Base-by-base conservation (phyloP, 2,329 filamentous ascomycete species). In the Ophiosphaerella narmari region DNA sequence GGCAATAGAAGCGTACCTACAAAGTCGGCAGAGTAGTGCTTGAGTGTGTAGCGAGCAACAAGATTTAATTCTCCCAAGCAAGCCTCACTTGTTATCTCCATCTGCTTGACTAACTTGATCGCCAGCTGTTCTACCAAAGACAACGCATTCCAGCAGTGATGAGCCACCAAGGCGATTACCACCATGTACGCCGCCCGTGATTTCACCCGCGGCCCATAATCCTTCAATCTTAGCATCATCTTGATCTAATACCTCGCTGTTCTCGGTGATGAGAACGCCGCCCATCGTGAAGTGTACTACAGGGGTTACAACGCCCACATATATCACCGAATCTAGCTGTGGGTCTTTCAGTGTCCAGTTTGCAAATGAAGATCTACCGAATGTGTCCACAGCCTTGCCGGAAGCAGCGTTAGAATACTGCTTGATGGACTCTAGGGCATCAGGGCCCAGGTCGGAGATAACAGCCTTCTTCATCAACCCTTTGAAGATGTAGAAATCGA, bases 211-310 rank as follows among this genome's bases (percentile, higher is more conserved):
- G 0, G 80, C 84, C 80, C 83, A 87, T 0, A 87, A 58, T 0
- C 85, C 84, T 3, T 74, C 62, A 31, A 87, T 81, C 0, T 77
- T 77, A 29, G 65, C 65, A 11, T 75, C 65, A 2, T 71, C 63
- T 7, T 64, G 63, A 5, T 74, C 68, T 11, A 87, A 60, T 0
- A 87, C 78, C 54, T 81, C 78, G 1, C 78, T 77, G 38, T 77
- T 72, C 6, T 79, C 72, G 57, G 84, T 81, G 55, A 87, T 83
- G 2, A 80, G 74, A 0, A 80, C 84, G 0, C 85, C 85, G 4
- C 85, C 85, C 85, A 87, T 87, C 1, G 85, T 87, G 59, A 87
- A 87, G 60, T 87, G 85, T 2, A 83, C 77, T 0, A 87, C 82
- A 0, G 85, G 85, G 4, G 85, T 87, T 1, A 87, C 82, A 1